Evolutionary conservation across 306 rosid genomes (phyloP).

Genomic region (Arachis stenosperma): DNA sequence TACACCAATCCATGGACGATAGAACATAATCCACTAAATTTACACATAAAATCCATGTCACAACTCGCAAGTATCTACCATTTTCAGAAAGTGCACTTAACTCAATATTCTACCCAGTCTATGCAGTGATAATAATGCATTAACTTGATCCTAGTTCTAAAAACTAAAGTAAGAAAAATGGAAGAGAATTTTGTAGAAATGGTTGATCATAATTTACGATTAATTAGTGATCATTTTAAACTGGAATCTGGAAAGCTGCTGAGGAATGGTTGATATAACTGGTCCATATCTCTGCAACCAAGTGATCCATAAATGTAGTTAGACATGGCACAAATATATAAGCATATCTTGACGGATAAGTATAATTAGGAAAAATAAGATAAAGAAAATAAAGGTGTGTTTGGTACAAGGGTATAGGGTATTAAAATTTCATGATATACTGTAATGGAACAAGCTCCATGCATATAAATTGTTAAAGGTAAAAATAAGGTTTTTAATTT

Average conservation of each 20-base stretch:
- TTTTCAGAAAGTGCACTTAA: slow-evolving; percentile 26
- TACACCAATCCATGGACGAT: too few species aligned
- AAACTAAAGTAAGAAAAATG: slow-evolving; percentile 20
- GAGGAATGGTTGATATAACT: slow-evolving; percentile 98
- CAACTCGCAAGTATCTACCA: not conserved
- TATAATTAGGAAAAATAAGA: slow-evolving; percentile 10
- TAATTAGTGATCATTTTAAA: slow-evolving; percentile 94
- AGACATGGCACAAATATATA: slow-evolving; percentile 5
- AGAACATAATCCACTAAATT: slow-evolving; percentile 29
- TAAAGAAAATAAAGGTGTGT: not conserved
- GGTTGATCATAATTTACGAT: slow-evolving; percentile 29
- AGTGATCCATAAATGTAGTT: slow-evolving; percentile 23
- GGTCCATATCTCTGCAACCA: slow-evolving; percentile 92
- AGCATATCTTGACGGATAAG: slow-evolving; percentile 11
- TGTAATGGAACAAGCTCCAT: too few species aligned
- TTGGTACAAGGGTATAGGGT: too few species aligned
- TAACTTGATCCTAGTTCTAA: slow-evolving; percentile 27
- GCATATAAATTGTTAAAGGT: too few species aligned
- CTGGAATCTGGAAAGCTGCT: slow-evolving; percentile 98
- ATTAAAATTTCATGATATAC: too few species aligned
- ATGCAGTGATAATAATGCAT: not conserved
- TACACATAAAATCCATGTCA: slow-evolving; percentile 37
- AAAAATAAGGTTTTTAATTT: too few species aligned
- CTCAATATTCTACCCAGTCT: slow-evolving; percentile 38
- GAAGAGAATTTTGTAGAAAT: slow-evolving; percentile 6